Conservation (phyloP, 108 stramenopile genomes). For the Nannochloropsis gaditana region DNA sequence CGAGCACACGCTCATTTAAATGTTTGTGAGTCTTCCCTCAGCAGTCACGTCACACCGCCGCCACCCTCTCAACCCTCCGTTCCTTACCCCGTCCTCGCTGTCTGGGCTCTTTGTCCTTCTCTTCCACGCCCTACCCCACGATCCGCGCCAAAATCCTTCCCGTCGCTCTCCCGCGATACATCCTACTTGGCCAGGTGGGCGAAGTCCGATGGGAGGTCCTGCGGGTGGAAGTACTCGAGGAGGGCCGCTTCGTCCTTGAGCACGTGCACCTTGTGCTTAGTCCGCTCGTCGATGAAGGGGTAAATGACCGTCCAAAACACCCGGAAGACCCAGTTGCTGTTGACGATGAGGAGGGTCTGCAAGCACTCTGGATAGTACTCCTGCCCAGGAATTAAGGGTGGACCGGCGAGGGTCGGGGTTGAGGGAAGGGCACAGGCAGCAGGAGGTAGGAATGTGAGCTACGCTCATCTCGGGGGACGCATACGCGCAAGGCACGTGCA, state of each 20-base stretch:
- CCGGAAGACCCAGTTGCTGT: background rate
- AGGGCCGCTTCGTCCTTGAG: background rate
- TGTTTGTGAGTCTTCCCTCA: too few species aligned
- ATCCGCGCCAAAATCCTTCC: too few species aligned
- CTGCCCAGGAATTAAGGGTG: background rate
- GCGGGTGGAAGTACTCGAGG: background rate
- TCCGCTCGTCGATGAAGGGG: background rate
- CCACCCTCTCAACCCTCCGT: too few species aligned
- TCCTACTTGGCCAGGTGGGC: background rate
- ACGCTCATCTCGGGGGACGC: too few species aligned
- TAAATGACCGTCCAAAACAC: background rate
- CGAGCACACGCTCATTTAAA: too few species aligned
- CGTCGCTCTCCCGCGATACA: too few species aligned
- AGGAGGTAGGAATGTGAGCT: background rate
- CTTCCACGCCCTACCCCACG: too few species aligned
- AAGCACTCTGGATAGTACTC: slow-evolving; percentile 9
- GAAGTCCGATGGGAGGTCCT: background rate
- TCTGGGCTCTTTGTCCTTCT: too few species aligned
- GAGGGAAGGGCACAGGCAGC: background rate
- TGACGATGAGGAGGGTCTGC: slow-evolving; percentile 13
- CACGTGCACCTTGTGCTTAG: background rate
- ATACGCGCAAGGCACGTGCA: too few species aligned
- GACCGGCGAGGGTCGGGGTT: background rate
- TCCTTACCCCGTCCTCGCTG: too few species aligned
- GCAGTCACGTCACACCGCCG: too few species aligned